These are phyloP conservation scores for Mycena citricolor DNA, from an alignment of 1,284 basidiomycete species.

Conservation along the genomic window DNA sequence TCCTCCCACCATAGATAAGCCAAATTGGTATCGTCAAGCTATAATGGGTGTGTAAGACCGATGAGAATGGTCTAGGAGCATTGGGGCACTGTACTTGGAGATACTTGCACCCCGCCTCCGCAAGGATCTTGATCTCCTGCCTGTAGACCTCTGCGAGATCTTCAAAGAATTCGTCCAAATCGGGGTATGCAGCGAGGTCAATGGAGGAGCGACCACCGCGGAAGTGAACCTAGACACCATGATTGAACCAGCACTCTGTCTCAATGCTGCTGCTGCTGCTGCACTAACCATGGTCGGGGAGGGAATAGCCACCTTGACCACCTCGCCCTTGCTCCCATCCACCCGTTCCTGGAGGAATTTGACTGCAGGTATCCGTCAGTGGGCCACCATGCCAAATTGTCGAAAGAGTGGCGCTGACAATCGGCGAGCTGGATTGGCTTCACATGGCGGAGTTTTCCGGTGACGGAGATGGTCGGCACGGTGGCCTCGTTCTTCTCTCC, in stretches of 20 bases:
- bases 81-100: slow-evolving; percentile 10
- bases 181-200: slow-evolving; percentile 20
- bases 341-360: slow-evolving; percentile 15
- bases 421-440: slow-evolving; percentile 23
- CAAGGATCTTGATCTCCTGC: slow-evolving; percentile 21
- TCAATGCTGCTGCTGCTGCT: not conserved
- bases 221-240: slow-evolving; percentile 13
- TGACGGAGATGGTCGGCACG: slow-evolving; percentile 19
- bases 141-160: slow-evolving; percentile 24
- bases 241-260: not conserved
- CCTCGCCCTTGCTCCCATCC: slow-evolving; percentile 18
- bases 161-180: slow-evolving; percentile 22
- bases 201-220: slow-evolving; percentile 23
- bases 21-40: slow-evolving; percentile 24
- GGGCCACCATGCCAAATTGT: too few relatives aligned
- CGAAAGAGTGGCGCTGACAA: slow-evolving; percentile 7
- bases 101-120: slow-evolving; percentile 22
- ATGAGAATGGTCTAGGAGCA: not conserved
- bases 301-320: slow-evolving; percentile 24
- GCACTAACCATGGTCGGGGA: slow-evolving; percentile 23
- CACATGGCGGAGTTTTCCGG: slow-evolving; percentile 19
- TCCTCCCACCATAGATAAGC: slow-evolving; percentile 20
- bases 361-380: too few relatives aligned
- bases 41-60: not conserved
- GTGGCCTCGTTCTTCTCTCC: slow-evolving; percentile 17